phyloP scores from a whole-genome alignment of 2,329 filamentous ascomycete genomes.

The Hymenoscyphus fructigenus region DNA sequence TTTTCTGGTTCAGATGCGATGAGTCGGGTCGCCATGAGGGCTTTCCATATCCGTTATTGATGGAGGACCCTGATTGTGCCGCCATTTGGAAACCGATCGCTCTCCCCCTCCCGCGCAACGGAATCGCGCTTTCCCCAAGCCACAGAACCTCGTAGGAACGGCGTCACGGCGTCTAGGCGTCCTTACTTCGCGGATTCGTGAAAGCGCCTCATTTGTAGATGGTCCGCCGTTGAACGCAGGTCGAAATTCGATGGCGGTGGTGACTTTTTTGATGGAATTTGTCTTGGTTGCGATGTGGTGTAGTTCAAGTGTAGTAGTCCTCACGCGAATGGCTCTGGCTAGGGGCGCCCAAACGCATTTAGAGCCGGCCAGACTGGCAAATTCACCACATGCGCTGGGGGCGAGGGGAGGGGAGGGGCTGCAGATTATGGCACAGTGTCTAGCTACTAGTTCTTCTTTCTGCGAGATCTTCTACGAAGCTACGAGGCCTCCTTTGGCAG shows the following conservation, averaged over 20 bases:
- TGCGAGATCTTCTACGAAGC: not conserved
- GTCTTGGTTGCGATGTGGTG: not conserved
- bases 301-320: not conserved
- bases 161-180: constrained; percentile 27
- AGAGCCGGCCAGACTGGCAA: not conserved
- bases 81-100: constrained; percentile 12
- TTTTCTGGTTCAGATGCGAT: constrained; percentile 46
- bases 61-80: constrained; percentile 26
- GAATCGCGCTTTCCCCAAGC: constrained; percentile 26
- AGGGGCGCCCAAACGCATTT: constrained; percentile 1
- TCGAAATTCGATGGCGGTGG: constrained; percentile 27
- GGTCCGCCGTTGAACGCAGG: constrained; percentile 17
- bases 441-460: not conserved
- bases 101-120: constrained; percentile 17
- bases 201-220: constrained; percentile 29
- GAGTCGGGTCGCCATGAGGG: constrained; percentile 62
- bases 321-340: constrained; percentile 1
- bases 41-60: constrained; percentile 46
- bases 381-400: not conserved
- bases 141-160: constrained; percentile 23
- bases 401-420: not conserved
- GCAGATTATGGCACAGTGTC: not conserved
- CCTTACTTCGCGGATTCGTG: constrained; percentile 28
- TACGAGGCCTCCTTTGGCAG: not conserved
- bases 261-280: constrained; percentile 24